Evolutionary conservation across 768 basidiomycete species (phyloP), one percentile per base, ranked within the genome.

Genomic region (Phaeotremella skinneri): DNA sequence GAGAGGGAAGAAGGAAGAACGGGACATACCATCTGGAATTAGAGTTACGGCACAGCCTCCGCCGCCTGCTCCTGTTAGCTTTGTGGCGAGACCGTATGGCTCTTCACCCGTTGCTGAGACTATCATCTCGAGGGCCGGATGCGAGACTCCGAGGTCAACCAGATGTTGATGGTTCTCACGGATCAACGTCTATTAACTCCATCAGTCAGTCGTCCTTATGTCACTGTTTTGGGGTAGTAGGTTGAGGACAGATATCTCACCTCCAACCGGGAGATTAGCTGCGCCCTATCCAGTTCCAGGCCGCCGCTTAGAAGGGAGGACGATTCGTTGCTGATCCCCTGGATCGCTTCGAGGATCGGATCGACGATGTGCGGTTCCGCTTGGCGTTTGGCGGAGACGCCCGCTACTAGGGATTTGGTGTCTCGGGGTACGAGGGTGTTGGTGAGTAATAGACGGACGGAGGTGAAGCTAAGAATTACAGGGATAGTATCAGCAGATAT

Each of bases 1-100:
- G 17, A 7, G 31, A 21, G 48, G 49, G 17, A 53, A 30, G n/a
- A 56, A 30, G 7, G 31, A 9, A 25, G 25, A 23, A n/a, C 32
- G 17, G 43, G 5, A 79, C 86, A 64, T 66, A 93, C 94, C 84
- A 79, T 97, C 92, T 52, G 96, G 96, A 52, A 99, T 82, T 32
- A 98, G 83, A 13, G 93, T 94, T 29, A 98, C 91, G 3, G 92
- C 87, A 72, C 96, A 98, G n/a, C 96, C 96, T 25, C 96, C 96
- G 39, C 96, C 96, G 29, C 96, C 96, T 6, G 96, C 94, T 41
- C 96, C 96, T 5, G 96, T 99, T 56, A 99, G 79, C 80, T 68
- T 72, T n/a, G 91, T 92, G 68, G 85, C 85, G 49, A 98, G 80
- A 9, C 79, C 78, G 78, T 87, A 88, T 6, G 86, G 87, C 61